These are phyloP conservation scores for Talaromyces funiculosus DNA, from an alignment of 2,329 filamentous ascomycete species.

Conservation along the genomic window DNA sequence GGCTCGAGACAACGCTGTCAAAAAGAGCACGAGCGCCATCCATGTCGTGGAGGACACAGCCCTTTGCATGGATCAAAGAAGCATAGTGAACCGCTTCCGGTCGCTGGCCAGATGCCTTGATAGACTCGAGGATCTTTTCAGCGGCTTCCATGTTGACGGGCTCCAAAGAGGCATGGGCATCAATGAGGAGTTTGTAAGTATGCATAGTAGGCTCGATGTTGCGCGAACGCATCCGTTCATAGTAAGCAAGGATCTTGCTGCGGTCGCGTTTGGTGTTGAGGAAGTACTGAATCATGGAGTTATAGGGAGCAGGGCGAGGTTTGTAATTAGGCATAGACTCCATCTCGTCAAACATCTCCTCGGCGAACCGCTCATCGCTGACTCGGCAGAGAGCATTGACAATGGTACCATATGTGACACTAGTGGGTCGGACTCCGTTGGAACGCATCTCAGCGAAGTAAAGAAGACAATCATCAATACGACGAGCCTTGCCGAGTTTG, in stretches of 20 bases:
- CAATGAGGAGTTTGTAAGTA: conserved; percentile 95
- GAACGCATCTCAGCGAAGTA: conserved; percentile 98
- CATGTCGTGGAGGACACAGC: conserved; percentile 90
- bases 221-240: conserved; percentile 84
- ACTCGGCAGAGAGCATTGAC: conserved; percentile 97
- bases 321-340: conserved; percentile 99
- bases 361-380: conserved; percentile 94
- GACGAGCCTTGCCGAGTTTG: conserved; percentile 94
- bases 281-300: conserved; percentile 99
- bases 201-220: conserved; percentile 88
- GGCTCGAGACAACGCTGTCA: conserved; percentile 67
- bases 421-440: conserved; percentile 88
- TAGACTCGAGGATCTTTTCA: conserved; percentile 73
- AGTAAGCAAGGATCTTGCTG: conserved; percentile 87
- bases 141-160: conserved; percentile 84
- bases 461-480: conserved; percentile 95
- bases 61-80: conserved; percentile 89
- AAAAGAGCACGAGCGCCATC: conserved; percentile 75
- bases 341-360: conserved; percentile 98
- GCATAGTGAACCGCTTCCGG: conserved; percentile 95
- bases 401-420: conserved; percentile 95
- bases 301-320: conserved; percentile 92
- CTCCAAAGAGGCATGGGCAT: conserved; percentile 89
- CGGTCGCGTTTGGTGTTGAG: conserved; percentile 95
- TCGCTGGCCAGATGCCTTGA: conserved; percentile 65